Percentiles rank a stretch among this genome's conserved stretches.
These are phyloP conservation scores for Colletotrichum brevisporum DNA, from an alignment of 2,329 filamentous ascomycete genomes.

Conservation along the genomic window DNA sequence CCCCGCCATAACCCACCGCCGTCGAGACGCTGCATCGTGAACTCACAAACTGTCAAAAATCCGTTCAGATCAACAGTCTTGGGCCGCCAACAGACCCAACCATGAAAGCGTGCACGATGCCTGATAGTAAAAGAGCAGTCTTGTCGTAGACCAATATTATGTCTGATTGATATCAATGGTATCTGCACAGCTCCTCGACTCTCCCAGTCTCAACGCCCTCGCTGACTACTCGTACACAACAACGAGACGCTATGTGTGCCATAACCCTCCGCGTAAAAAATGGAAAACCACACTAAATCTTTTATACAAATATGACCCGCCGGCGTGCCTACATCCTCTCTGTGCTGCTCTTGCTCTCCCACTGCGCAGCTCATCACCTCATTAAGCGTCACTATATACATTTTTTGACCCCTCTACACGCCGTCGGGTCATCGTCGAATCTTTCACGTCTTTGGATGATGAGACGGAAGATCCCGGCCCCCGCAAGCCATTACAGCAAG, in stretches of 20 bases:
- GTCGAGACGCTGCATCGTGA: neutral
- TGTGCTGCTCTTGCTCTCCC: neutral
- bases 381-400: conserved; percentile 40
- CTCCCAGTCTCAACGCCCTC: conserved; percentile 27
- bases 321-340: conserved; percentile 36
- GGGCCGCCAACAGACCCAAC: neutral
- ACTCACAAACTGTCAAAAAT: neutral
- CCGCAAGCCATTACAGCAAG: neutral
- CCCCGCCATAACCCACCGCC: neutral
- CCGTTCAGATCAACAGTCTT: neutral
- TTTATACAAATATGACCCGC: conserved; percentile 47
- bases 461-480: too few species aligned
- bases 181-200: conserved; percentile 30
- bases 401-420: conserved; percentile 22
- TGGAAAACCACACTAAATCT: conserved; percentile 37
- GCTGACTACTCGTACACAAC: conserved; percentile 32
- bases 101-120: neutral
- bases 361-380: conserved; percentile 16
- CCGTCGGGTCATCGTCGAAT: conserved; percentile 34
- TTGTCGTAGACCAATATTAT: conserved; percentile 18
- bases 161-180: conserved; percentile 34
- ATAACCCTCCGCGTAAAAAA: conserved; percentile 20
- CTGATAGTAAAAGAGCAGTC: too few species aligned
- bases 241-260: conserved; percentile 31
- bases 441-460: neutral